Conservation (phyloP, 257 asterid species). For the Mentha longifolia region DNA sequence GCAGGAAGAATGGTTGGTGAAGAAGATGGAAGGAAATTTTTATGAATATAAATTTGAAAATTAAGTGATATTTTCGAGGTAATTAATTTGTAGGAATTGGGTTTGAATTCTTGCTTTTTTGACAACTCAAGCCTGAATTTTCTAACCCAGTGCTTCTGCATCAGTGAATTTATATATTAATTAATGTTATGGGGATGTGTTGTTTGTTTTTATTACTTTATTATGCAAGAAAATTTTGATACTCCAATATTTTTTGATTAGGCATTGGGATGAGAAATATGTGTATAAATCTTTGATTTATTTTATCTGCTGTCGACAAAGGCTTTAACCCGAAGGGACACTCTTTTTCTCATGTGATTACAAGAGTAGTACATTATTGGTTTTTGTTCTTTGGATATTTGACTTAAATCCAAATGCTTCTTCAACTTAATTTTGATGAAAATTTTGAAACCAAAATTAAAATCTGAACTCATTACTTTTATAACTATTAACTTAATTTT, state of each 20-base stretch:
- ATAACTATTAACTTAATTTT: neutral
- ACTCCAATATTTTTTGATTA: neutral
- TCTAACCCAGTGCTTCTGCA: neutral
- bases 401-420: constrained; percentile 17
- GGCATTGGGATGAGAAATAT: constrained; percentile 50
- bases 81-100: constrained; percentile 32
- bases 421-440: neutral
- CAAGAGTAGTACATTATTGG: neutral
- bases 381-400: constrained; percentile 28
- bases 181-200: constrained; percentile 38
- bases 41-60: constrained; percentile 41
- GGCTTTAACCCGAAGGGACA: constrained; percentile 29
- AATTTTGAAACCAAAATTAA: neutral
- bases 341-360: constrained; percentile 24
- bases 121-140: neutral
- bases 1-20: constrained; percentile 24
- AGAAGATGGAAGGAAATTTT: constrained; percentile 33
- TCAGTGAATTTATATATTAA: constrained; percentile 1
- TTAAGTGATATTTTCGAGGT: constrained; percentile 46
- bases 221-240: neutral
- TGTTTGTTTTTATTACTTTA: constrained; percentile 4
- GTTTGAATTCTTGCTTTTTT: constrained; percentile 59
- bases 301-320: constrained; percentile 38
- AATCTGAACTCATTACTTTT: neutral
- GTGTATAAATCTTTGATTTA: constrained; percentile 38